Evolutionary conservation across 2,329 filamentous ascomycete species (phyloP), one percentile per base, ranked within the genome.

Genomic region (Ramichloridium luteum): DNA sequence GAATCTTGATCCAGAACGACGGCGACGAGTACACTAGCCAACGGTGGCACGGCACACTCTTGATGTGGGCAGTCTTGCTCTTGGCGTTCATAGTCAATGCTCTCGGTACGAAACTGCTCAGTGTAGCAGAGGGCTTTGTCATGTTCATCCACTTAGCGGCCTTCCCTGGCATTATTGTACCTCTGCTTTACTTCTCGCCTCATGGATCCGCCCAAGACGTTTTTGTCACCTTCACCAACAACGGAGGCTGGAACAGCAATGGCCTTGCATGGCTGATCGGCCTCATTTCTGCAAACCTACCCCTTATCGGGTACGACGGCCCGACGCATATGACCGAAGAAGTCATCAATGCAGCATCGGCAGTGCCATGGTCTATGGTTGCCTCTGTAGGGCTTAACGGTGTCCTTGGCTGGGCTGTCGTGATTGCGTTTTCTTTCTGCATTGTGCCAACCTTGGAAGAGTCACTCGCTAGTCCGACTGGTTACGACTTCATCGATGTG

Each of bases 91-190:
- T 43, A 13, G 55, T 67, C 43, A 70, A 68, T 40, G 56, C 55
- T 2, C 47, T 59, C 10, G 54, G 56, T 5, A 59, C 56, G 4
- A 54, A 53, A 25, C 38, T 60, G 2, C 48, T 68, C 2, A 61
- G 64, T 2, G 51, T 57, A 9, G 51, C 67, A n/a, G 65, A 70
- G 44, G 60, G 59, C 1, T 40, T 62, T 11, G 58, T 67, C 17
- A 47, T 68, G 12, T 54, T 65, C n/a, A 44, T 68, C 6, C 66
- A 68, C 34, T 48, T 68, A 9, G 44, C 62, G 8, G 65, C 64
- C 3, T 68, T 68, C 47, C 64, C 68, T 29, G 63, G 57, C 1
- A 61, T 67, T 30, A 44, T 69, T 4, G 17, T 39, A 5, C 36
- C 37, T 4, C 15, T 41, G 31, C 22, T 35, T 5, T 37, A 39